These are phyloP conservation scores for Phellopilus nigrolimitatus DNA, from an alignment of 1,284 basidiomycete species.

Conservation along the genomic window DNA sequence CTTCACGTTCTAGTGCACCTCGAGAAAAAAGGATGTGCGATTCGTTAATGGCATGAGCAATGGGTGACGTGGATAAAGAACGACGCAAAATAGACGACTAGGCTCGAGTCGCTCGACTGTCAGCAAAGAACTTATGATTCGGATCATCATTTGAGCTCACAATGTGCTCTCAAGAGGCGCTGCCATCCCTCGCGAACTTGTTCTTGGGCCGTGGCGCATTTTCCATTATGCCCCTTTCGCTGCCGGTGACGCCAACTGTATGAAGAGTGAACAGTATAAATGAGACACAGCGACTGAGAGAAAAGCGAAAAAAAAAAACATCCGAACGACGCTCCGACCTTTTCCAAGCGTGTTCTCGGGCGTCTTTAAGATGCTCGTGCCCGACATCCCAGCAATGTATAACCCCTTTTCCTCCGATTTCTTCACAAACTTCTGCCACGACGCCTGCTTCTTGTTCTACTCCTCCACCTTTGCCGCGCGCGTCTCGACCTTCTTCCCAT, in stretches of 20 bases:
- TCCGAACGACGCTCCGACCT: conserved; percentile 45
- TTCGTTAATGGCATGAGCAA: too few species aligned
- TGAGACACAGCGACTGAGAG: conserved; percentile 20
- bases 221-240: conserved; percentile 90
- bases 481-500: conserved; percentile 90
- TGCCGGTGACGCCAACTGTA: conserved; percentile 90
- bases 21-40: too few species aligned
- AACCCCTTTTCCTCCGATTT: conserved; percentile 95
- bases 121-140: too few species aligned
- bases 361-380: conserved; percentile 94
- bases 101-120: too few species aligned
- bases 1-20: too few species aligned
- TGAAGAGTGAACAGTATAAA: conserved; percentile 25
- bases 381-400: conserved; percentile 79
- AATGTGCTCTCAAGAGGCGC: too few species aligned
- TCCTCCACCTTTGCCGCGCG: conserved; percentile 90
- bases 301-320: conserved; percentile 15
- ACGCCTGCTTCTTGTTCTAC: conserved; percentile 82
- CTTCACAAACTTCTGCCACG: conserved; percentile 98
- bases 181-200: conserved; percentile 62
- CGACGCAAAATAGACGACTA: too few species aligned
- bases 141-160: too few species aligned
- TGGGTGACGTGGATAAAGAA: too few species aligned
- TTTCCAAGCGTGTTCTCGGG: conserved; percentile 89
- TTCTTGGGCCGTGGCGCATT: conserved; percentile 72